Evolutionary conservation across 1,139 yeast genomes (phyloP).

Genomic region (Saccharomyces uvarum): DNA sequence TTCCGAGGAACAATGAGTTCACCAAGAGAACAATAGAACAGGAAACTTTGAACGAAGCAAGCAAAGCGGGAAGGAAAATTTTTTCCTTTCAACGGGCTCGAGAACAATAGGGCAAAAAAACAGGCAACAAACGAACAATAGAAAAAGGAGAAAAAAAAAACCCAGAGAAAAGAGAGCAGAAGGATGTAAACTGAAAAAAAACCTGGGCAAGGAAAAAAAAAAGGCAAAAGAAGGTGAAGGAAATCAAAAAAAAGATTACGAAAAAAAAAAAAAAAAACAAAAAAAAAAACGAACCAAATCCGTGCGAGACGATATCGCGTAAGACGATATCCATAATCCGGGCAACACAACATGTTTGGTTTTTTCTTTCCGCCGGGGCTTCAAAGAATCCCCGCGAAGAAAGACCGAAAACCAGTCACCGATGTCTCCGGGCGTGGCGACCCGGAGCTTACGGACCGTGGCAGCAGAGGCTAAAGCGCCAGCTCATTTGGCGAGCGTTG

Average conservation of each 20-base stretch:
- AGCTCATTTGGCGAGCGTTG: not conserved
- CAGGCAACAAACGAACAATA: slow-evolving; percentile 1
- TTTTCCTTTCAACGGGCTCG: not conserved
- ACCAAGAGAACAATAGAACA: not conserved
- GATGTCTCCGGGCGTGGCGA: not conserved
- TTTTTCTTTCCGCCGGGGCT: not conserved
- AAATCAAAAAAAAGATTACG: not conserved
- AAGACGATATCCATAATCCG: not conserved
- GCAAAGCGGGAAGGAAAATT: not conserved
- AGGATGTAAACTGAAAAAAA: not conserved
- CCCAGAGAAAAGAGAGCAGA: not conserved
- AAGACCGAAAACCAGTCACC: not conserved
- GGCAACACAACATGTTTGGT: not conserved
- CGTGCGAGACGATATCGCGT: not conserved
- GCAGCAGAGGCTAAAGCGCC: not conserved
- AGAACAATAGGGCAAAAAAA: not conserved
- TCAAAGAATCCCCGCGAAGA: not conserved
- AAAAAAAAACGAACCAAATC: not conserved
- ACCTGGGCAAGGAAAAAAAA: not conserved
- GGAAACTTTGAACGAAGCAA: not conserved
- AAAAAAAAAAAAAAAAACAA: not conserved
- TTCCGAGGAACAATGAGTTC: not conserved
- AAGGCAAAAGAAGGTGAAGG: not conserved
- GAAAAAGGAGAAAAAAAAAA: not conserved
- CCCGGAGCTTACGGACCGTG: not conserved